phyloP scores from a whole-genome alignment of 2,329 filamentous ascomycete species.

The Sclerotinia minor region DNA sequence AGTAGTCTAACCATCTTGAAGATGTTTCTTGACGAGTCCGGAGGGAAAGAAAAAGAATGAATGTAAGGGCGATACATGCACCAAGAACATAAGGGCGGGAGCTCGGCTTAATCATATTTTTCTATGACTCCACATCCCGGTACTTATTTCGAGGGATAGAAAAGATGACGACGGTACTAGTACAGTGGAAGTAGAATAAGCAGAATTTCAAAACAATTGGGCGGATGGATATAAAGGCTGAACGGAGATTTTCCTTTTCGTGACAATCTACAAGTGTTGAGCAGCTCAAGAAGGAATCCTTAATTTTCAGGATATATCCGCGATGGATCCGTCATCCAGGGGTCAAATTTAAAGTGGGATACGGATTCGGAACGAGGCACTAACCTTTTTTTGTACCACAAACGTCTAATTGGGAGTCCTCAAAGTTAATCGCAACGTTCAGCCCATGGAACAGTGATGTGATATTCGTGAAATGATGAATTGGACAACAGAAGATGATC shows the following conservation, averaged over 20 bases:
- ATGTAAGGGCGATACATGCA: neutral
- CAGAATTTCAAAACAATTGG: neutral
- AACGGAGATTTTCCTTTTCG: neutral
- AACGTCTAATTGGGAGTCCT: neutral
- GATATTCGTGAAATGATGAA: neutral
- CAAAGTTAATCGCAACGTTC: neutral
- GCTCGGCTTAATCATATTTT: neutral
- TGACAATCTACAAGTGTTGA: neutral
- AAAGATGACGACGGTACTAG: neutral
- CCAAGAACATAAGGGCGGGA: neutral
- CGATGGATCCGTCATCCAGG: neutral
- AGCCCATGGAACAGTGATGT: too few relatives aligned
- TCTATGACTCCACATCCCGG: neutral
- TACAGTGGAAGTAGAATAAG: neutral
- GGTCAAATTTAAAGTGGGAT: neutral
- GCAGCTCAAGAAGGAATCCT: neutral
- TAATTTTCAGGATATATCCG: neutral
- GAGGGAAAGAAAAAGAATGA: neutral
- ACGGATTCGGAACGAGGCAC: neutral
- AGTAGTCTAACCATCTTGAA: slow-evolving; percentile 17
- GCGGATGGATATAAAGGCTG: neutral
- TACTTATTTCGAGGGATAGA: neutral
- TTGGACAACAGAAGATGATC: neutral
- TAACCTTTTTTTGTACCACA: neutral
- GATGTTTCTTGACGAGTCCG: neutral